Conservation (phyloP, 1,284 basidiomycete genomes). For the Coniferiporia weirii region DNA sequence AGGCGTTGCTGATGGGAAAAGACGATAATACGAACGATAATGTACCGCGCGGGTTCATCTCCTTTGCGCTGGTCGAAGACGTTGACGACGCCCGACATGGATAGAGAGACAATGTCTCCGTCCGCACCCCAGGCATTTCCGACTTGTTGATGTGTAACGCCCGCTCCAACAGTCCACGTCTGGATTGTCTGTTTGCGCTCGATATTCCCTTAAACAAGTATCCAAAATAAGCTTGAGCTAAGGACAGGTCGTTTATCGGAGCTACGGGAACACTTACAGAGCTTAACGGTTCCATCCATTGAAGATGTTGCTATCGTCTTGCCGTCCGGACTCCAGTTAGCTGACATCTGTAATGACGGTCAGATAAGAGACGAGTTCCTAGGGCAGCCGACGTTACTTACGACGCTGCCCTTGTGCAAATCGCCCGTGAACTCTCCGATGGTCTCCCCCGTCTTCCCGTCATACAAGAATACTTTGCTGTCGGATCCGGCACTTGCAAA, state of each 20-base stretch:
- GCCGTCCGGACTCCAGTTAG: conserved; percentile 74
- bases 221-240: neutral
- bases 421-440: conserved; percentile 59
- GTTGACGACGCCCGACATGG: conserved; percentile 80
- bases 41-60: conserved; percentile 52
- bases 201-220: conserved; percentile 69
- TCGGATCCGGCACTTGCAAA: conserved; percentile 94
- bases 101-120: conserved; percentile 77
- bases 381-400: conserved; percentile 36
- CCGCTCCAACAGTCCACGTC: conserved; percentile 69
- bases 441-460: conserved; percentile 86
- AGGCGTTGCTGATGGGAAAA: neutral
- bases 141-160: conserved; percentile 76
- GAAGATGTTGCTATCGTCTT: conserved; percentile 76
- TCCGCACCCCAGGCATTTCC: conserved; percentile 81
- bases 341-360: conserved; percentile 55
- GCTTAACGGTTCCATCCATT: conserved; percentile 83
- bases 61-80: conserved; percentile 74
- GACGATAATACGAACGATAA: conserved; percentile 45
- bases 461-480: conserved; percentile 85
- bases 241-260: neutral
- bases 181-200: conserved; percentile 61
- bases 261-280: conserved; percentile 54
- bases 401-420: conserved; percentile 72
- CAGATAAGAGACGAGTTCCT: neutral